Percentiles rank a stretch among this genome's conserved stretches.
Evolutionary conservation across 1,284 basidiomycete species (phyloP).

Genomic region (Flammula alnicola): DNA sequence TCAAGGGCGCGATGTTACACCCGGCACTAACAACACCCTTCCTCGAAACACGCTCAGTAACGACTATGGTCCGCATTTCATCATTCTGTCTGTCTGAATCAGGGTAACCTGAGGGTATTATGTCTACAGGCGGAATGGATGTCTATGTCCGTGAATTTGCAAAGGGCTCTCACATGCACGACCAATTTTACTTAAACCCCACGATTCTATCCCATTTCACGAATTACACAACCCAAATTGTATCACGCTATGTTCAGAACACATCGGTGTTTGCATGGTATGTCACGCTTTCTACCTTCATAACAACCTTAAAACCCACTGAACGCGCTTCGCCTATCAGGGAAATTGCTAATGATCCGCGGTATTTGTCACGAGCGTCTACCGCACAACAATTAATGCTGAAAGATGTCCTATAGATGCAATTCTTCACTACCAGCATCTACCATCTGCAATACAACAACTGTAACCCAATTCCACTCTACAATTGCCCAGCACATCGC

Average conservation of each 20-base stretch:
- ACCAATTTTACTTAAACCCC: slow-evolving; percentile 60
- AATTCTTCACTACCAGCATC: slow-evolving; percentile 53
- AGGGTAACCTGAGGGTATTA: not conserved
- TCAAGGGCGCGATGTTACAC: slow-evolving; percentile 37
- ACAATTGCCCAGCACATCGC: slow-evolving; percentile 49
- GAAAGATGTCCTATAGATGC: slow-evolving; percentile 45
- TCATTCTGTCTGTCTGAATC: slow-evolving; percentile 1
- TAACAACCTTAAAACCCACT: not conserved
- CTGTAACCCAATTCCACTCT: slow-evolving; percentile 61
- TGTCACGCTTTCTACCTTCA: slow-evolving; percentile 14
- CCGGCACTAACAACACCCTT: slow-evolving; percentile 42
- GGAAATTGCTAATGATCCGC: slow-evolving; percentile 70
- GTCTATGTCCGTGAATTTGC: slow-evolving; percentile 61
- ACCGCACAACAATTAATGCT: not conserved
- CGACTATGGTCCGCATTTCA: slow-evolving; percentile 57
- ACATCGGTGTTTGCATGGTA: slow-evolving; percentile 60
- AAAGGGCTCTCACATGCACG: slow-evolving; percentile 43
- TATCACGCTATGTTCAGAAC: slow-evolving; percentile 56
- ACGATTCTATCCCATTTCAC: slow-evolving; percentile 54
- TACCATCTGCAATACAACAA: slow-evolving; percentile 48
- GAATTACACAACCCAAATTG: slow-evolving; percentile 59
- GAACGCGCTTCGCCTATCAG: slow-evolving; percentile 28
- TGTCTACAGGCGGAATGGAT: slow-evolving; percentile 61
- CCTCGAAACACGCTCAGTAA: slow-evolving; percentile 62
- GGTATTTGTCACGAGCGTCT: slow-evolving; percentile 36